A percentile compares a stretch with the other conserved stretches of the same genome.
Evolutionary conservation across 805 yeast genomes (phyloP).

Genomic region (Clavispora vitiphila): DNA sequence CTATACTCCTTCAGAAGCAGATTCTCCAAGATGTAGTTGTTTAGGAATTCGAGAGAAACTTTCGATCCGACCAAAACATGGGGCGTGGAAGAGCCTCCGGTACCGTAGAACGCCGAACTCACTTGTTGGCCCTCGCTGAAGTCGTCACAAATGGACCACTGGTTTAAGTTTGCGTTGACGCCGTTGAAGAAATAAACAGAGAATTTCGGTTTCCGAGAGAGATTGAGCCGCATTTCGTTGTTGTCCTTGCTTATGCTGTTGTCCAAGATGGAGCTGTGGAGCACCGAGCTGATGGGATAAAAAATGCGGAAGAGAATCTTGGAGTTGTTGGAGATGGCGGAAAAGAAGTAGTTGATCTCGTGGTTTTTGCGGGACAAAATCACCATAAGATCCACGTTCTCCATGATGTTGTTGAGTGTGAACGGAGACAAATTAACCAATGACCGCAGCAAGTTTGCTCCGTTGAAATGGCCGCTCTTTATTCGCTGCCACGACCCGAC

Average conservation of each 20-base stretch:
- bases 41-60: slow-evolving; percentile 47
- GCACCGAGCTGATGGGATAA: slow-evolving; percentile 58
- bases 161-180: slow-evolving; percentile 48
- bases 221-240: slow-evolving; percentile 45
- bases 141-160: slow-evolving; percentile 80
- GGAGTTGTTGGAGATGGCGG: slow-evolving; percentile 63
- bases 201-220: slow-evolving; percentile 65
- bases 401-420: slow-evolving; percentile 59
- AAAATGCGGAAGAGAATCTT: slow-evolving; percentile 69
- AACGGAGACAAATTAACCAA: slow-evolving; percentile 63
- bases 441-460: slow-evolving; percentile 38
- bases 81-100: slow-evolving; percentile 55
- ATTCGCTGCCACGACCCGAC: slow-evolving; percentile 82
- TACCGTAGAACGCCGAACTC: slow-evolving; percentile 54
- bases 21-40: slow-evolving; percentile 47
- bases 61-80: slow-evolving; percentile 61
- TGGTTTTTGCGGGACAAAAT: slow-evolving; percentile 63
- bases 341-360: slow-evolving; percentile 74
- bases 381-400: slow-evolving; percentile 65
- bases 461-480: slow-evolving; percentile 52
- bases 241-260: slow-evolving; percentile 37
- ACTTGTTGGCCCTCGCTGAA: slow-evolving; percentile 83
- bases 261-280: slow-evolving; percentile 52
- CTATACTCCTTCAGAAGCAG: slow-evolving; percentile 14
- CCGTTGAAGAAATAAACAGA: slow-evolving; percentile 69